Percentiles rank a stretch among this genome's conserved stretches.
Evolutionary conservation across 257 asterid species (phyloP).

Genomic region (Solanum etuberosum): DNA sequence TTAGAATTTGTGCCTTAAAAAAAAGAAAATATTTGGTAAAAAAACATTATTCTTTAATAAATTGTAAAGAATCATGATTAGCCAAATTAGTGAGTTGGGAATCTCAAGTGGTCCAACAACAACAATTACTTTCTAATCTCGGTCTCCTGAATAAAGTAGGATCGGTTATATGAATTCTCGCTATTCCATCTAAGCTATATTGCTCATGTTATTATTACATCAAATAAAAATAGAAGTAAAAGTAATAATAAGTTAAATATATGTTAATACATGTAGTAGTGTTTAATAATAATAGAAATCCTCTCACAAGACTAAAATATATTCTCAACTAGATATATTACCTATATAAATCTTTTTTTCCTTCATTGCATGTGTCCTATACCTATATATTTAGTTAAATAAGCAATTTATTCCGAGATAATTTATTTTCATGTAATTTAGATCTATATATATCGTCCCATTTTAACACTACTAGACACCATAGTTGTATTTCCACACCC

Average conservation of each 20-base stretch:
- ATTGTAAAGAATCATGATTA: neutral
- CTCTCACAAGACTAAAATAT: neutral
- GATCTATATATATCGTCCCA: neutral
- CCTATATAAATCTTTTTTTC: neutral
- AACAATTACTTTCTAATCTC: neutral
- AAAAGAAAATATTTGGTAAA: accelerated
- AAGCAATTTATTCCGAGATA: neutral
- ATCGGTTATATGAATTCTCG: neutral
- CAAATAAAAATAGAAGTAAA: neutral
- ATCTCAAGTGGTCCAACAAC: neutral
- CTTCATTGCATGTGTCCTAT: neutral
- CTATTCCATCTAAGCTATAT: neutral
- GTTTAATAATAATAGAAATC: neutral
- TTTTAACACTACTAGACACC: neutral
- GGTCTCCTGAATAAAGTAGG: neutral
- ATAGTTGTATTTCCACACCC: neutral
- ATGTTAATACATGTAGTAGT: neutral
- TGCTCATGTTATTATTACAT: neutral
- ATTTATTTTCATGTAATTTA: neutral
- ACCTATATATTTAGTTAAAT: neutral
- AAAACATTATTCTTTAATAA: neutral
- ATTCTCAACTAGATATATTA: neutral
- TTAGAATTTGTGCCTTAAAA: neutral
- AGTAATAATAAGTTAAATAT: neutral
- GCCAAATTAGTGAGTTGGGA: neutral